Conservation (phyloP, 2,329 filamentous ascomycete genomes). For the Aspergillus persii region DNA sequence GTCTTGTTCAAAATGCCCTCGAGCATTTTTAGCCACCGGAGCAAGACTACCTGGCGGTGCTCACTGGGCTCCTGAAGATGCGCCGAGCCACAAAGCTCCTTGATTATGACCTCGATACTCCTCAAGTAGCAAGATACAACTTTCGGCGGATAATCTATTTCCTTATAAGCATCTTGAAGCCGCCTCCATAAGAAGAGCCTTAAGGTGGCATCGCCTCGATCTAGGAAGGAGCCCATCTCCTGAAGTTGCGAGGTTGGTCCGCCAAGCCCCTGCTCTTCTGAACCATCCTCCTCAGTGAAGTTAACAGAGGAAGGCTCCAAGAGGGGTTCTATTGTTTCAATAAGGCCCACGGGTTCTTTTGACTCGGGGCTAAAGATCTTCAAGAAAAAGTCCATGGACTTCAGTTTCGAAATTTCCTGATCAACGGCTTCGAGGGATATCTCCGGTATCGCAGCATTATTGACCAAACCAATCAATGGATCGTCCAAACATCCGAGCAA, state of each 20-base stretch:
- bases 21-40: constrained; percentile 74
- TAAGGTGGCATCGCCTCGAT: constrained; percentile 76
- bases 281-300: constrained; percentile 18
- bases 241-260: constrained; percentile 55
- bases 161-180: constrained; percentile 82
- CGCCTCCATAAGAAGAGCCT: constrained; percentile 86
- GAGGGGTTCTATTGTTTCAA: constrained; percentile 89
- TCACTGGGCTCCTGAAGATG: constrained; percentile 56
- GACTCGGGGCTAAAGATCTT: constrained; percentile 82
- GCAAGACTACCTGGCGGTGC: constrained; percentile 66
- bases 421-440: constrained; percentile 81
- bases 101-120: constrained; percentile 78
- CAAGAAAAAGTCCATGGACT: constrained; percentile 94
- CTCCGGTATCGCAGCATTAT: constrained; percentile 85
- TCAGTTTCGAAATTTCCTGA: constrained; percentile 85
- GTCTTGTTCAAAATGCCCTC: constrained; percentile 73
- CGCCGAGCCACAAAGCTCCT: constrained; percentile 62
- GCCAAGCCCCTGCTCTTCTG: constrained; percentile 31
- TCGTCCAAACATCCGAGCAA: constrained; percentile 50
- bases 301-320: constrained; percentile 62
- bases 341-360: constrained; percentile 76
- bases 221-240: constrained; percentile 83
- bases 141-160: constrained; percentile 82
- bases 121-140: constrained; percentile 83
- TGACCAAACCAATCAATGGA: constrained; percentile 63